Evolutionary conservation across 805 yeast genomes (phyloP), one percentile per base, ranked within the genome.

Genomic region (Pichia eremophila): DNA sequence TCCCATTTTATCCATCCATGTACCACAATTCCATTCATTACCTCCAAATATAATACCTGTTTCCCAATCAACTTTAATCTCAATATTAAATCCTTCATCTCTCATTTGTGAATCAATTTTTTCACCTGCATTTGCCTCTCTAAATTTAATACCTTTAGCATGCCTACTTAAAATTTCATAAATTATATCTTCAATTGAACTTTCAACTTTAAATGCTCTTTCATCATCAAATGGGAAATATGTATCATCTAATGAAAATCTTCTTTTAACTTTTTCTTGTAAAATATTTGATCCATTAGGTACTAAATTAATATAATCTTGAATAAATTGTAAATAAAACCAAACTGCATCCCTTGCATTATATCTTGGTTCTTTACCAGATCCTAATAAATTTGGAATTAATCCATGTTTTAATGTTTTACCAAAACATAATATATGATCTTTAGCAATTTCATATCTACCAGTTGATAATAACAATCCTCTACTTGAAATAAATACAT

Each of bases 1-100:
- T 27, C 99, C 99, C 98, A 91, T 91, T 68, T 91, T 91, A 67
- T 91, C 99, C 96, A 90, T 91, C 99, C 99, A 91, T 0, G 99
- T 93, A 22, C 99, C 99, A 69, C 99, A 91, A 62, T 91, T 91
- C 63, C 68, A 78, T 64, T 85, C 95, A 43, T 86, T 85, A 2
- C 99, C 98, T 41, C 98, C 99, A 63, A 79, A 84, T 5, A 90
- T 70, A 31, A 93, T 68, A 1, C 99, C 99, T 12, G 85, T 89
- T 0, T 69, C 58, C 97, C 97, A 91, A 62, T 91, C 97, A 41
- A 90, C 88, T 49, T 67, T 58, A 2, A 90, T 75, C 53, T 78
- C 75, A 41, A 91, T 90, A 62, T 91, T 84, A 70, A 91, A 91
- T 0, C 99, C 99, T 58, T 85, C 87, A 61, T 83, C 89, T 45